Evolutionary conservation across 2,329 filamentous ascomycete species (phyloP), one percentile per base, ranked within the genome.

Genomic region (Fusarium nygamai): DNA sequence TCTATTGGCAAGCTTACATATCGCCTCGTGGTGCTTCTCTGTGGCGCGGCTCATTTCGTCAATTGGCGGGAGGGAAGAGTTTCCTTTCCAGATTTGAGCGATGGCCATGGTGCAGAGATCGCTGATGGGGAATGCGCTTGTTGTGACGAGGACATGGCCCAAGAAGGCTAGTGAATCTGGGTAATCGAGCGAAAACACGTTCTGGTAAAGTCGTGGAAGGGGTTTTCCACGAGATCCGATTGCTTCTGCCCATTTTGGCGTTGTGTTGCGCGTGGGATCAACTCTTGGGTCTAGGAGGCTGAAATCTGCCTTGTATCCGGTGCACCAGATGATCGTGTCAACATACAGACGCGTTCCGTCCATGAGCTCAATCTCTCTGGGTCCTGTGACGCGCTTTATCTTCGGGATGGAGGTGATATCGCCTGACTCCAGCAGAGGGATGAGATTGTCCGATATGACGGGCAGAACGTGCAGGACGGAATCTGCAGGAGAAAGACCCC

Each of bases 101-200:
- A 88, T 73, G 19, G 74, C 72, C 85, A 86, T 86, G 44, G 82
- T 78, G 9, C 81, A 82, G 43, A 88, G 77, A 65, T 88, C 86
- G 53, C 83, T 80, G 14, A 85, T 76, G 19, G 81, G 80, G 29
- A 69, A 83, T 61, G 79, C 81, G 56, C 80, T 79, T 50, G 83
- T 77, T 67, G 79, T 77, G 41, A 83, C 80, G 12, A 81, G 80
- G 13, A 80, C 76, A 60, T 82, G 82, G 66, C 83, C 83, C 63
- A 86, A 75, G 58, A 86, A 83, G 0, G 84, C 87, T 9, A 88
- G 80, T 14, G 83, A 85, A 16, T 85, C 80, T 8, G 85, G 84
- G 31, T 84, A 76, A 31, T 81, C 76, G 0, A 85, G 80, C 3
- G 85, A 85, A 69, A 88, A 85, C 9, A 87, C 72, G 72, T 86